Evolutionary conservation across 1,284 basidiomycete genomes (phyloP).

Genomic region (Meira miltonrushii): DNA sequence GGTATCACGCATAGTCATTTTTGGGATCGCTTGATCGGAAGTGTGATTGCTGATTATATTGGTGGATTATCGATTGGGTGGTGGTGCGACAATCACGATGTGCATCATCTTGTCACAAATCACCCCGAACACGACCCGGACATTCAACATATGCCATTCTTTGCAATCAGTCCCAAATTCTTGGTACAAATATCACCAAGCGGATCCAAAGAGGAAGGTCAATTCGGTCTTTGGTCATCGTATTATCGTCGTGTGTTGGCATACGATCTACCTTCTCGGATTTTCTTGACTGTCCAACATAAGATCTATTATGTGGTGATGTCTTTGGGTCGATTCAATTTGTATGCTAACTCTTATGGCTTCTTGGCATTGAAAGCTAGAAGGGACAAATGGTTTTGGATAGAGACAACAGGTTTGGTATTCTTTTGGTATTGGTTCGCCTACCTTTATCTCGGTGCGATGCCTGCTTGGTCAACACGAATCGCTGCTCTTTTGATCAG

Average conservation of each 20-base stretch:
- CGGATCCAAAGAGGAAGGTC: background rate
- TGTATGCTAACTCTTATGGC: constrained; percentile 80
- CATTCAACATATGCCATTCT: constrained; percentile 92
- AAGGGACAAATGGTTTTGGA: constrained; percentile 37
- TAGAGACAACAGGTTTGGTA: constrained; percentile 66
- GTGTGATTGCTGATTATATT: constrained; percentile 75
- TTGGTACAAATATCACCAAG: constrained; percentile 55
- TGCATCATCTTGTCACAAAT: constrained; percentile 95
- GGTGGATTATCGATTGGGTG: constrained; percentile 91
- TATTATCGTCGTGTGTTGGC: constrained; percentile 86
- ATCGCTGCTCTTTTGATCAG: constrained; percentile 71
- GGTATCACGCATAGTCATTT: constrained; percentile 85
- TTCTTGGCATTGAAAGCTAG: constrained; percentile 63
- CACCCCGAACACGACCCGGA: constrained; percentile 89
- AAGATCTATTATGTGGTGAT: constrained; percentile 89
- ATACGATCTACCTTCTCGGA: constrained; percentile 68
- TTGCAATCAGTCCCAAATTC: constrained; percentile 85
- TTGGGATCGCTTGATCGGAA: constrained; percentile 73
- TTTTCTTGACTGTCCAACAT: constrained; percentile 76
- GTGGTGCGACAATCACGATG: constrained; percentile 98
- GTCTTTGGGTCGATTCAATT: constrained; percentile 87
- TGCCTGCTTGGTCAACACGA: constrained; percentile 64
- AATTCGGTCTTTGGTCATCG: constrained; percentile 69
- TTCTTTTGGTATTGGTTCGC: constrained; percentile 80
- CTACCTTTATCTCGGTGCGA: constrained; percentile 59